Conservation (phyloP, 2,329 filamentous ascomycete species). For the Fusarium sp. region DNA sequence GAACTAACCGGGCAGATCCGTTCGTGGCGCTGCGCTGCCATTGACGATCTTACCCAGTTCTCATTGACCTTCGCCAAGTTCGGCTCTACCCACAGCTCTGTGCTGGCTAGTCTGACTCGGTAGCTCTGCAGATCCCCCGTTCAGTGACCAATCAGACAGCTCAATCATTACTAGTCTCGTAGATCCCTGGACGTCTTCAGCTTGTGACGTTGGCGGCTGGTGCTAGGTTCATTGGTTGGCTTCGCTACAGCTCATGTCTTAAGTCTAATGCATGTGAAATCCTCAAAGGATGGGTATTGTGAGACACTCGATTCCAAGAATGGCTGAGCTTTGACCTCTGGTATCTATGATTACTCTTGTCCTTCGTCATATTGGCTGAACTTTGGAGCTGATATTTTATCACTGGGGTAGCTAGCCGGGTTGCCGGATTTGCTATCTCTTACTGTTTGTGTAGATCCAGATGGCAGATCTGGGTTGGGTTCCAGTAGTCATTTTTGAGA, state of each 20-base stretch:
- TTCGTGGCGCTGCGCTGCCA: neutral
- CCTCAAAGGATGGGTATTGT: neutral
- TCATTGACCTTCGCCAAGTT: neutral
- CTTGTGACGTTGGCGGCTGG: neutral
- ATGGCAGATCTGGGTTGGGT: rapidly evolving
- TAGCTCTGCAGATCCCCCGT: neutral
- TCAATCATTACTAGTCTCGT: rapidly evolving
- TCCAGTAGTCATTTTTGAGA: rapidly evolving
- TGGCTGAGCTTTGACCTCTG: neutral
- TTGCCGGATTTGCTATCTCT: neutral
- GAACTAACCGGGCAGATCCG: neutral
- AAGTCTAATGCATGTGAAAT: neutral
- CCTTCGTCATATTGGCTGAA: neutral
- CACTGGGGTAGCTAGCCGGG: neutral
- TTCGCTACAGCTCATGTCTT: neutral
- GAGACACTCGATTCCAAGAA: neutral
- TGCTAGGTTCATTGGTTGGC: neutral
- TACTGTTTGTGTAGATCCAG: rapidly evolving
- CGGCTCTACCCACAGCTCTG: neutral
- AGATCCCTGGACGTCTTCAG: neutral
- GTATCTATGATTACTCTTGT: neutral
- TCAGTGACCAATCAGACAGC: neutral
- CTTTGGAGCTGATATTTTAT: neutral
- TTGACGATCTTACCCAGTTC: neutral
- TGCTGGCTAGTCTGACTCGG: neutral